These are phyloP conservation scores for Botrytis sinoallii DNA, from an alignment of 2,329 filamentous ascomycete species.

Conservation along the genomic window DNA sequence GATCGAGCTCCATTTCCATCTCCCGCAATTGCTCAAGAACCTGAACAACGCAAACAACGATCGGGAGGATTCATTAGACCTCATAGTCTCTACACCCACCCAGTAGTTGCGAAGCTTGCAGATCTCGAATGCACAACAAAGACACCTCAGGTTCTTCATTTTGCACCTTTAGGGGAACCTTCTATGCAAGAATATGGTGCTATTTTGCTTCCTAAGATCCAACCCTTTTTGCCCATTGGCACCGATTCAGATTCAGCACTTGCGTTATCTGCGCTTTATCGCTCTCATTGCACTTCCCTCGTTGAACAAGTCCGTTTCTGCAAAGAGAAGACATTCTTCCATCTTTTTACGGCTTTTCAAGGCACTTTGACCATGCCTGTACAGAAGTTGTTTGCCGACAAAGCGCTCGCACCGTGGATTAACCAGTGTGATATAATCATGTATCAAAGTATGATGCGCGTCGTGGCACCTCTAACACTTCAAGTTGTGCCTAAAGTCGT, in stretches of 20 bases:
- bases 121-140: conserved; percentile 58
- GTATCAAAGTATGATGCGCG: conserved; percentile 95
- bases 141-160: conserved; percentile 57
- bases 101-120: conserved; percentile 54
- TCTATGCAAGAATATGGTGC: conserved; percentile 62
- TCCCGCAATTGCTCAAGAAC: conserved; percentile 40
- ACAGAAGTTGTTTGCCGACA: conserved; percentile 83
- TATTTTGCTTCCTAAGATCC: conserved; percentile 80
- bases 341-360: conserved; percentile 91
- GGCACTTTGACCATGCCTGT: conserved; percentile 96
- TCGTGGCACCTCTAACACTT: conserved; percentile 81
- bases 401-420: conserved; percentile 84
- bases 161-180: conserved; percentile 56
- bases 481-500: conserved; percentile 89
- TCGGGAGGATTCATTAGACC: conserved; percentile 39
- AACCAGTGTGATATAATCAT: conserved; percentile 92
- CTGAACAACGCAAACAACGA: conserved; percentile 32
- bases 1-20: conserved; percentile 42
- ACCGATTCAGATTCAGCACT: conserved; percentile 86
- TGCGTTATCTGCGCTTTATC: conserved; percentile 82
- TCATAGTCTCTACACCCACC: conserved; percentile 59
- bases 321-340: conserved; percentile 95
- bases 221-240: conserved; percentile 72
- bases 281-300: conserved; percentile 90
- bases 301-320: conserved; percentile 95